Percentiles rank a stretch among this genome's conserved stretches.
Evolutionary conservation across 306 rosid genomes (phyloP).

Genomic region (Dryas drummondii): DNA sequence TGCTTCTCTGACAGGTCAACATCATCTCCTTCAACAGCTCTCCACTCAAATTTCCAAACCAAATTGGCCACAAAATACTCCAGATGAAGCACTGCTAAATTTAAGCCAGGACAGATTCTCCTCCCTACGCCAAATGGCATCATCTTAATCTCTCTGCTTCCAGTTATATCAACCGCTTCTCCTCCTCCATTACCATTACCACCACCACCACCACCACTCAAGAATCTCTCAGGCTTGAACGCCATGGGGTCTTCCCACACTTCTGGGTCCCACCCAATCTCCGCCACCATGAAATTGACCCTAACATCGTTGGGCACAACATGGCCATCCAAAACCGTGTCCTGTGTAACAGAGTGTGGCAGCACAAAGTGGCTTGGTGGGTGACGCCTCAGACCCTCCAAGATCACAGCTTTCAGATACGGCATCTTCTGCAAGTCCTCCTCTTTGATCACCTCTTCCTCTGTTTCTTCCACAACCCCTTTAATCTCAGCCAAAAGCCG

Average conservation of each 20-base stretch:
- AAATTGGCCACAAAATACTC: conserved; percentile 39
- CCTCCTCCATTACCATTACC: not conserved
- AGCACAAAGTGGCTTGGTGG: conserved; percentile 36
- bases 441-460: conserved; percentile 15
- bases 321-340: conserved; percentile 1
- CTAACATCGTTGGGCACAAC: not conserved
- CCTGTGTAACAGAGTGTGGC: conserved; percentile 21
- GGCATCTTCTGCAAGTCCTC: conserved; percentile 27
- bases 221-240: conserved; percentile 31
- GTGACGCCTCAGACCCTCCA: conserved; percentile 36
- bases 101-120: conserved; percentile 28
- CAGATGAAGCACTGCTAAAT: conserved; percentile 30
- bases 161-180: conserved; percentile 6
- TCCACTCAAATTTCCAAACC: conserved; percentile 30
- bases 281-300: conserved; percentile 38
- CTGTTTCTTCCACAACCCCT: conserved; percentile 4
- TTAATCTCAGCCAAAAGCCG: conserved; percentile 21
- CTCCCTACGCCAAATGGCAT: conserved; percentile 41
- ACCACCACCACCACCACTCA: not conserved
- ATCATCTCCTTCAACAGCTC: not conserved
- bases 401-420: conserved; percentile 29
- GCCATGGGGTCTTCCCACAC: conserved; percentile 38
- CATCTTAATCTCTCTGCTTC: conserved; percentile 29
- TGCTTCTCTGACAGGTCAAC: conserved; percentile 29
- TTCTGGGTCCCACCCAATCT: conserved; percentile 31